These are phyloP conservation scores for Raddia distichophylla DNA, from an alignment of 176 grass and related monocot genomes.

Conservation along the genomic window DNA sequence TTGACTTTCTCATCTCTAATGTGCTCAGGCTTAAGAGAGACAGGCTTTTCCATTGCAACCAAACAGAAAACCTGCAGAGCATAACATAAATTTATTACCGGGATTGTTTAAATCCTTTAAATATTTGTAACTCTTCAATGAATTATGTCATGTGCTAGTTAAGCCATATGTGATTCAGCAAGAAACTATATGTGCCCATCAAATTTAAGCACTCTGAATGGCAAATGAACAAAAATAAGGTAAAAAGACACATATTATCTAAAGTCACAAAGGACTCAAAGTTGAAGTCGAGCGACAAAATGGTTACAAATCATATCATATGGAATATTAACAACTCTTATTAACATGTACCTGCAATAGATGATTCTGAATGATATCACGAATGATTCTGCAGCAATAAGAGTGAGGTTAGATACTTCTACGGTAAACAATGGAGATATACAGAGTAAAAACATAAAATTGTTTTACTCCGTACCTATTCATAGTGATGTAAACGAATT, in stretches of 20 bases:
- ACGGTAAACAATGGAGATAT: constrained; percentile 10
- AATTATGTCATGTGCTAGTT: constrained; percentile 24
- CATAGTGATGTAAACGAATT: constrained; percentile 9
- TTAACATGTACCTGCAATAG: constrained; percentile 81
- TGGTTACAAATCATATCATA: constrained; percentile 17
- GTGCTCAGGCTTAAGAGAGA: constrained; percentile 98
- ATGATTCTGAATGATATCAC: constrained; percentile 99
- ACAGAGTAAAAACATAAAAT: background rate
- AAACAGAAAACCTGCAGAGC: constrained; percentile 88
- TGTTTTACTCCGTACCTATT: constrained; percentile 1
- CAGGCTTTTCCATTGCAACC: constrained; percentile 98
- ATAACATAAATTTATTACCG: constrained; percentile 28
- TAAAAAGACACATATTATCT: background rate
- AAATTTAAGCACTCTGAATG: constrained; percentile 14
- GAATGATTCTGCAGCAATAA: constrained; percentile 90
- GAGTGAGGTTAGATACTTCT: constrained; percentile 38
- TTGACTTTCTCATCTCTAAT: constrained; percentile 99
- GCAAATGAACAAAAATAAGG: background rate
- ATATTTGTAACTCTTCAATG: constrained; percentile 25
- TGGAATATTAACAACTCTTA: constrained; percentile 1
- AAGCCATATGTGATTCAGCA: constrained; percentile 21
- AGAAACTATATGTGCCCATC: constrained; percentile 4
- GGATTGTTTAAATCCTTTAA: constrained; percentile 1
- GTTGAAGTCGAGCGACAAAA: background rate
- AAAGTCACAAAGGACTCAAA: constrained; percentile 18